Evolutionary conservation across 2,329 filamentous ascomycete species (phyloP).

Genomic region (Penicillium janthinellum): DNA sequence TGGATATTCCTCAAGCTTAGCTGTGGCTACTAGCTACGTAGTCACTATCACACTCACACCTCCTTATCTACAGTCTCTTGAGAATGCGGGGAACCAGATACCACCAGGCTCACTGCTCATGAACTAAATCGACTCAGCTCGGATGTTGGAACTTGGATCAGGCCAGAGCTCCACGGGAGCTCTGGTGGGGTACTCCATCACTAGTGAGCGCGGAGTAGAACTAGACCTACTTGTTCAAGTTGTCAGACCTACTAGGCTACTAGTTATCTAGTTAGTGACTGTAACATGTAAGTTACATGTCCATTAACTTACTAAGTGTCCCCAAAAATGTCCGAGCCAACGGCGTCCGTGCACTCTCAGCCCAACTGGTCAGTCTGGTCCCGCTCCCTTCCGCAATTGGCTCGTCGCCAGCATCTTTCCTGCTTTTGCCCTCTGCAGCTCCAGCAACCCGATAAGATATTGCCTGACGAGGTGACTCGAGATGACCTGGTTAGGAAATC

Average conservation of each 20-base stretch:
- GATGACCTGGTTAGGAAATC: not conserved
- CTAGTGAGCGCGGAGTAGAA: too few species aligned
- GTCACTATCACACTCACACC: too few species aligned
- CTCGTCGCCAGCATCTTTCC: not conserved
- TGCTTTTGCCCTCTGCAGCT: not conserved
- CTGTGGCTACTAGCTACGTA: not conserved
- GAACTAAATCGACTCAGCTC: not conserved
- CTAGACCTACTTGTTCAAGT: too few species aligned
- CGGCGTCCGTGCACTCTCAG: not conserved
- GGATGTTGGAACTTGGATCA: not conserved
- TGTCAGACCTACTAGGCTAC: too few species aligned
- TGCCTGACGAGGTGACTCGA: not conserved
- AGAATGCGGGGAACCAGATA: too few species aligned
- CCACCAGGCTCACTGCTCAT: not conserved
- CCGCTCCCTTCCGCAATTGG: not conserved
- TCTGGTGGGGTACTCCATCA: too few species aligned
- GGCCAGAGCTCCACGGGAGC: not conserved
- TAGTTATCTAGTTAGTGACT: too few species aligned
- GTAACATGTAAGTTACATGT: too few species aligned
- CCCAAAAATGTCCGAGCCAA: not conserved
- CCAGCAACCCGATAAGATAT: not conserved
- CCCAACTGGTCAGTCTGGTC: not conserved
- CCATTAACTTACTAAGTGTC: too few species aligned
- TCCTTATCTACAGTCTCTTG: too few species aligned
- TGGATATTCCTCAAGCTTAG: not conserved